Percentiles rank a stretch among this genome's conserved stretches.
Evolutionary conservation across 805 yeast species (phyloP).

Genomic region (Pichia ethanolica): DNA sequence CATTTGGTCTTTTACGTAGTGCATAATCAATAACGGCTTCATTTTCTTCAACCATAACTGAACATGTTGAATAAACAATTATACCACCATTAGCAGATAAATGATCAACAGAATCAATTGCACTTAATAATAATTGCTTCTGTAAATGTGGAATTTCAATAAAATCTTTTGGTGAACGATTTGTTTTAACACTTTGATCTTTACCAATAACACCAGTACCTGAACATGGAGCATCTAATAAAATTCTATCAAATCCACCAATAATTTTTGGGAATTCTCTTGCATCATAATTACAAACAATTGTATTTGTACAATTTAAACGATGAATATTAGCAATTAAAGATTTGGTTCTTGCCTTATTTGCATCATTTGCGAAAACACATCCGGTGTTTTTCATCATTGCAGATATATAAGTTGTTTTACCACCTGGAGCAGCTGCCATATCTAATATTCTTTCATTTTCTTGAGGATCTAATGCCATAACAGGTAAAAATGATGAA

Average conservation of each 20-base stretch:
- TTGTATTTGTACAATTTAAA: slow-evolving; percentile 91
- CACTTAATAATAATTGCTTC: slow-evolving; percentile 85
- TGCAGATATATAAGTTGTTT: slow-evolving; percentile 90
- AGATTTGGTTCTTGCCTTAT: slow-evolving; percentile 93
- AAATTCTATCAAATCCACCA: slow-evolving; percentile 94
- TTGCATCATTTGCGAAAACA: slow-evolving; percentile 95
- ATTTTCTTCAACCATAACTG: slow-evolving; percentile 96
- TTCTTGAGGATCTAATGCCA: slow-evolving; percentile 97
- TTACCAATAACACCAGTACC: slow-evolving; percentile 99
- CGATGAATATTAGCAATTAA: slow-evolving; percentile 96
- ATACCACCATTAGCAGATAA: slow-evolving; percentile 86
- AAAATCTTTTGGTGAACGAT: slow-evolving; percentile 93
- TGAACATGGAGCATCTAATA: slow-evolving; percentile 97
- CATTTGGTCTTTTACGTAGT: slow-evolving; percentile 91
- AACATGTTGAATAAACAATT: slow-evolving; percentile 96
- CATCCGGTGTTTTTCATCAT: slow-evolving; percentile 97
- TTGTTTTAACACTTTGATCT: slow-evolving; percentile 89
- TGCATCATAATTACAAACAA: slow-evolving; percentile 96
- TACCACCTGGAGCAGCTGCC: slow-evolving; percentile 99
- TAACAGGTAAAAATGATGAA: slow-evolving; percentile 92
- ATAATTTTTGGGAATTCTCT: slow-evolving; percentile 96
- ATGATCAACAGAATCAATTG: slow-evolving; percentile 96
- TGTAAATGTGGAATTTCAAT: slow-evolving; percentile 95
- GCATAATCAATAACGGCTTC: slow-evolving; percentile 99
- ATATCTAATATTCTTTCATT: slow-evolving; percentile 92